Conservation (phyloP, 495 filamentous ascomycete genomes). For the Neurospora sp. region DNA sequence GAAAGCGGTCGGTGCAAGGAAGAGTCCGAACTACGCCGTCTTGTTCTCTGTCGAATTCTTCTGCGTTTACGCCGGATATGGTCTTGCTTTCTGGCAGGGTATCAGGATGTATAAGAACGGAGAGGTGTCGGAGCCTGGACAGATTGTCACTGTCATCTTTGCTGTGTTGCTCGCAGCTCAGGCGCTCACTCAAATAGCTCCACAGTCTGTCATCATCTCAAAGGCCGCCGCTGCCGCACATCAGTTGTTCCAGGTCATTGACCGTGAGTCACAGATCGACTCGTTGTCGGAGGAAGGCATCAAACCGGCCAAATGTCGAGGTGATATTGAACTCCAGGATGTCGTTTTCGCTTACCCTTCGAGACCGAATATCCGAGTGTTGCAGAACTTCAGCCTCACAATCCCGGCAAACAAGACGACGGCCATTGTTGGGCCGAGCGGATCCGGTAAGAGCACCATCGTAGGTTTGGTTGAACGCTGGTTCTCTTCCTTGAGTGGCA, state of each 20-base stretch:
- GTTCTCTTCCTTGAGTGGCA: conserved; percentile 55
- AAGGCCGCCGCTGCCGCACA: conserved; percentile 41
- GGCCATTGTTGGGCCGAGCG: conserved; percentile 70
- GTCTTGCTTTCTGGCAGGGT: conserved; percentile 41
- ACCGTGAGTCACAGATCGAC: conserved; percentile 31
- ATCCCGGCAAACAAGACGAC: conserved; percentile 70
- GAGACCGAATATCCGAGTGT: conserved; percentile 47
- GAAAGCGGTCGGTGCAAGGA: conserved; percentile 34
- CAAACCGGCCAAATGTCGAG: conserved; percentile 22
- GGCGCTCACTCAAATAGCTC: conserved; percentile 35
- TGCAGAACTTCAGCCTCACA: conserved; percentile 38
- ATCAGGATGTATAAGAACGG: conserved; percentile 27
- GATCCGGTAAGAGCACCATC: conserved; percentile 78
- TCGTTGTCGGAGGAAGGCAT: conserved; percentile 28
- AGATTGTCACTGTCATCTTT: conserved; percentile 30
- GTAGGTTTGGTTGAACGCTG: conserved; percentile 82
- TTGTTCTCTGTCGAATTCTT: conserved; percentile 27
- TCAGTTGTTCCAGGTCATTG: conserved; percentile 41
- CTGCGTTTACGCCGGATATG: conserved; percentile 25
- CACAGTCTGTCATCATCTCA: conserved; percentile 33
- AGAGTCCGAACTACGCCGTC: conserved; percentile 31
- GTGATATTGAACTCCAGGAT: conserved; percentile 44
- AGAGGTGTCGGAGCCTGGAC: conserved; percentile 31
- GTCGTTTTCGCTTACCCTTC: conserved; percentile 57
- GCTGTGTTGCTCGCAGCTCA: conserved; percentile 13